Evolutionary conservation across 352 stramenopile genomes (phyloP).

Genomic region (Globisporangium megalacanthum): DNA sequence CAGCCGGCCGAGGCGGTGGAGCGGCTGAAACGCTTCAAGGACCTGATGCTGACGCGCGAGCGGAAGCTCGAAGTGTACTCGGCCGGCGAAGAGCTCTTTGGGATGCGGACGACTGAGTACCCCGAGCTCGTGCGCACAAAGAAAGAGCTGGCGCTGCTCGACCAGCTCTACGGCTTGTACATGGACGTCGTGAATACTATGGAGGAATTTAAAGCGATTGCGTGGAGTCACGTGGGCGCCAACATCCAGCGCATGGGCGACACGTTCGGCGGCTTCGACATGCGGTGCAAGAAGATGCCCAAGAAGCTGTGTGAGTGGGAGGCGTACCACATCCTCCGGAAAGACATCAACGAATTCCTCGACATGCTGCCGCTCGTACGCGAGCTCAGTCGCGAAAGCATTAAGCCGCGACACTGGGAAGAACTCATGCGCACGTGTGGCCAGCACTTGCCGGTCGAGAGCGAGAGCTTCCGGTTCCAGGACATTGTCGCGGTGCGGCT

Average conservation of each 20-base stretch:
- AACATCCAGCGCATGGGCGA: conserved; percentile 64
- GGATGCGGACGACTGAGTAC: conserved; percentile 71
- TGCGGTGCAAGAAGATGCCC: conserved; percentile 77
- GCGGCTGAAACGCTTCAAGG: conserved; percentile 82
- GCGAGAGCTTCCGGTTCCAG: conserved; percentile 69
- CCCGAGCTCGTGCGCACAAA: conserved; percentile 82
- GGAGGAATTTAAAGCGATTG: conserved; percentile 55
- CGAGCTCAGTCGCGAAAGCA: conserved; percentile 76
- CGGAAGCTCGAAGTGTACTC: conserved; percentile 85
- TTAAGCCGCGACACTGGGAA: conserved; percentile 86
- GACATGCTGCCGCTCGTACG: conserved; percentile 80
- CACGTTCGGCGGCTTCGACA: conserved; percentile 51
- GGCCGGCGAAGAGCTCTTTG: conserved; percentile 87
- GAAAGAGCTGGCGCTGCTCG: conserved; percentile 81
- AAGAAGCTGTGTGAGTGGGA: conserved; percentile 85
- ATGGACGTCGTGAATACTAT: conserved; percentile 81
- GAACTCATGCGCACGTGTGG: conserved; percentile 64
- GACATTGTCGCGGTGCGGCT: conserved; percentile 78
- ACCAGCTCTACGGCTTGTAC: conserved; percentile 87
- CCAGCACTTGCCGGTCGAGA: conserved; percentile 52
- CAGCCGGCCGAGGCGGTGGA: conserved; percentile 78
- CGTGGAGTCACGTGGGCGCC: conserved; percentile 55
- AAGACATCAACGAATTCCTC: conserved; percentile 80
- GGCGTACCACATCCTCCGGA: conserved; percentile 67
- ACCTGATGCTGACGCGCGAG: conserved; percentile 68